Conservation (phyloP, 2,329 filamentous ascomycete species). For the Passalora sequoiae region DNA sequence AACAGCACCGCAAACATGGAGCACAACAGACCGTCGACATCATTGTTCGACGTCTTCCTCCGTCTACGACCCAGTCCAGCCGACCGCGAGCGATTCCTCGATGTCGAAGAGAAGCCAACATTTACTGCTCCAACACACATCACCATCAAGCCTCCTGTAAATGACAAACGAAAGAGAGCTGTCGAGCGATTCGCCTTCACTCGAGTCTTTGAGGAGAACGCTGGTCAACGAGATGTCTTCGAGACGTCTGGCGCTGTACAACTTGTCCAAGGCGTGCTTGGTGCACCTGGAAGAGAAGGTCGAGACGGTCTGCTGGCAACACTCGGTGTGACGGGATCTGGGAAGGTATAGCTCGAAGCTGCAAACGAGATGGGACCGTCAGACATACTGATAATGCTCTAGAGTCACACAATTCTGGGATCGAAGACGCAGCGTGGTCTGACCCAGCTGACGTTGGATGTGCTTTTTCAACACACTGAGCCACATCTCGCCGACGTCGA, state of each 20-base stretch:
- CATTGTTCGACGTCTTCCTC: conserved; percentile 86
- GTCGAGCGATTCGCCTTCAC: conserved; percentile 95
- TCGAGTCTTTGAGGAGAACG: conserved; percentile 81
- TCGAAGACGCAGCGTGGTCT: conserved; percentile 80
- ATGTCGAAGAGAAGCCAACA: conserved; percentile 57
- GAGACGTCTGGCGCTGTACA: conserved; percentile 68
- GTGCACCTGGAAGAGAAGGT: conserved; percentile 65
- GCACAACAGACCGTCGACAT: conserved; percentile 20
- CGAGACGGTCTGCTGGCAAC: conserved; percentile 88
- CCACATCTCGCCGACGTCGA: conserved; percentile 61
- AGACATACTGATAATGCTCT: conserved; percentile 14
- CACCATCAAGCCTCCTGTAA: conserved; percentile 60
- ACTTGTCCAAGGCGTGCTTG: conserved; percentile 76
- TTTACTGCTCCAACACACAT: conserved; percentile 46
- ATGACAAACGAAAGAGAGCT: conserved; percentile 75
- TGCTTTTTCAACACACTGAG: conserved; percentile 77
- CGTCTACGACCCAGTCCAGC: conserved; percentile 56
- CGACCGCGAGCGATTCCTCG: conserved; percentile 64
- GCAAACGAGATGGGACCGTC: neutral
- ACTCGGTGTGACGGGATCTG: conserved; percentile 87
- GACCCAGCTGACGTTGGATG: conserved; percentile 84
- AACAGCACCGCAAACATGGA: too few relatives aligned
- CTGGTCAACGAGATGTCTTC: conserved; percentile 81
- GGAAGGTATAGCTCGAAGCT: conserved; percentile 61
- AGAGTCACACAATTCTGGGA: conserved; percentile 95